Conservation (phyloP, 2,329 filamentous ascomycete genomes). For the Alternaria ethzedia region DNA sequence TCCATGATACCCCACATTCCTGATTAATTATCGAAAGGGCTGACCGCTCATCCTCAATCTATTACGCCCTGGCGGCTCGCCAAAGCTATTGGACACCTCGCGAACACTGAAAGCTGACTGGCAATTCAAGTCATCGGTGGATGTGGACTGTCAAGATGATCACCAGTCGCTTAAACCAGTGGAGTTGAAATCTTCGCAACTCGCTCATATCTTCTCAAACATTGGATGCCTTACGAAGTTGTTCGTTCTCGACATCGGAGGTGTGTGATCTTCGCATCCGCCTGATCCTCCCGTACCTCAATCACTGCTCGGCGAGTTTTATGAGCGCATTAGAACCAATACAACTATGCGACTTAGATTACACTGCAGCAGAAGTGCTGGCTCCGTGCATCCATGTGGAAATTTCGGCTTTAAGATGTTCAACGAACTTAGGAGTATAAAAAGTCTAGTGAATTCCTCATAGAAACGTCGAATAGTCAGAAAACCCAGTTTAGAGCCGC, state of each 20-base stretch:
- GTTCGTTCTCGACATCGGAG: background rate
- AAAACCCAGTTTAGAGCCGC: background rate
- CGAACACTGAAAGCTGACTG: background rate
- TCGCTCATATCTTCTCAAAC: conserved; percentile 10
- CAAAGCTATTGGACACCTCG: background rate
- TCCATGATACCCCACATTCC: background rate
- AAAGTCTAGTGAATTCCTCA: background rate
- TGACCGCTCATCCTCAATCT: background rate
- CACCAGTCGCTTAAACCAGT: background rate
- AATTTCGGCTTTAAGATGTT: background rate
- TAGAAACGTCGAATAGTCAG: background rate
- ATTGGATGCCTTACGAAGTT: background rate
- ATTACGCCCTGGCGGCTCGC: background rate
- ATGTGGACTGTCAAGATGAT: background rate
- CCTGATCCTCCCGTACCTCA: background rate
- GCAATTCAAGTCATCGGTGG: background rate
- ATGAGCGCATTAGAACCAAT: background rate
- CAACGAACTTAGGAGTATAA: background rate
- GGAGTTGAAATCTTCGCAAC: background rate
- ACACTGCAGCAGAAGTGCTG: background rate
- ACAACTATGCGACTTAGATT: background rate
- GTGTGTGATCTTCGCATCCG: background rate
- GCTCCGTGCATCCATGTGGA: background rate
- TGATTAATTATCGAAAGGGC: background rate
- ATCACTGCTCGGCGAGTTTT: background rate